Evolutionary conservation across 2,329 filamentous ascomycete genomes (phyloP).

Genomic region (Xylaria sp.): DNA sequence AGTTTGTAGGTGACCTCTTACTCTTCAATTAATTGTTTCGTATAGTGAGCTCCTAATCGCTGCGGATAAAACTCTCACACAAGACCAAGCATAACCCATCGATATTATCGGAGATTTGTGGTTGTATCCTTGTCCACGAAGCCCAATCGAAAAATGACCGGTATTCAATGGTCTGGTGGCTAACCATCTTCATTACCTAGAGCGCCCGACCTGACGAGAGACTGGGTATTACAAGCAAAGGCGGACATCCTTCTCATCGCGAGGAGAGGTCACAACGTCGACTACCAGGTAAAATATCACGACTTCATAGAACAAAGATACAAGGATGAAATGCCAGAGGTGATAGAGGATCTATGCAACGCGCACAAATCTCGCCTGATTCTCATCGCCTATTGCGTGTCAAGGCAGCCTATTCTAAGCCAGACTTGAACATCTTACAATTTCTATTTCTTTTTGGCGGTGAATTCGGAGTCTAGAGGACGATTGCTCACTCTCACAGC

Average conservation of each 20-base stretch:
- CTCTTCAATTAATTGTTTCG: neutral
- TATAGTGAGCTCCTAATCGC: too few relatives aligned
- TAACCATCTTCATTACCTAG: neutral
- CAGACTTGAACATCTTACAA: too few relatives aligned
- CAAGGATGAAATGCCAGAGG: neutral
- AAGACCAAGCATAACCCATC: neutral
- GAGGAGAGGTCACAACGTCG: neutral
- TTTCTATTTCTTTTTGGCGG: too few relatives aligned
- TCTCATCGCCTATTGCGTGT: too few relatives aligned
- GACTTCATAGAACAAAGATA: neutral
- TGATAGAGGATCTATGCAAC: neutral
- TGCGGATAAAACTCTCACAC: too few relatives aligned
- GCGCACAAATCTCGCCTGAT: neutral
- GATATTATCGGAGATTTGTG: neutral
- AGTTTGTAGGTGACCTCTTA: neutral
- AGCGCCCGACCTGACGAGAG: neutral
- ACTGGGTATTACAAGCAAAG: neutral
- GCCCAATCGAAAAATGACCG: neutral
- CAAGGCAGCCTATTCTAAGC: too few relatives aligned
- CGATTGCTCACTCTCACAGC: neutral
- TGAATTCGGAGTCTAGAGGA: too few relatives aligned
- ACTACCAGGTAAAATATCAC: neutral
- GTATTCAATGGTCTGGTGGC: neutral
- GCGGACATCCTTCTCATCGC: neutral
- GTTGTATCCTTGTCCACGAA: neutral